A percentile compares a stretch with the other conserved stretches of the same genome.
These are phyloP conservation scores for Fragaria ananassa DNA, from an alignment of 306 rosid species.

Conservation along the genomic window DNA sequence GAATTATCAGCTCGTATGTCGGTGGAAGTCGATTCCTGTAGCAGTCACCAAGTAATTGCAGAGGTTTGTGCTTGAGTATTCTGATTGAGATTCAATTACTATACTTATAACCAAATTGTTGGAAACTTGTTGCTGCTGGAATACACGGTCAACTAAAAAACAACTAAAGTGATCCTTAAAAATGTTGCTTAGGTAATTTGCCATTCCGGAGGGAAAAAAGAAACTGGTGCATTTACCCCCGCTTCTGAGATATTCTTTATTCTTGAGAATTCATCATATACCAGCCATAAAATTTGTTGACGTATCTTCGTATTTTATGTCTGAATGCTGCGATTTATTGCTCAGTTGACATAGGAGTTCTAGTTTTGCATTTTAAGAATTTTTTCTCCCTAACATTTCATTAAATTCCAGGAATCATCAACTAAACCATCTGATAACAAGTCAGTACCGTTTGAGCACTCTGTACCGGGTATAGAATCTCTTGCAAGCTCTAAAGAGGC, in stretches of 20 bases:
- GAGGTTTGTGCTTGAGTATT: conserved; percentile 48
- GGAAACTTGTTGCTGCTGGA: neutral
- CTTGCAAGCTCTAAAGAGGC: conserved; percentile 62
- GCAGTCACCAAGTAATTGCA: conserved; percentile 32
- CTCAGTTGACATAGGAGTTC: neutral
- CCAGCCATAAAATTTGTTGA: neutral
- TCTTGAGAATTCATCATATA: neutral
- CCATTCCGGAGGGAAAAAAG: neutral
- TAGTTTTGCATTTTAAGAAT: conserved; percentile 7
- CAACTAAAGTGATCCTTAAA: neutral
- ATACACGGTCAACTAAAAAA: neutral
- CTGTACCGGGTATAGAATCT: conserved; percentile 50
- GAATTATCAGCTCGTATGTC: conserved; percentile 34
- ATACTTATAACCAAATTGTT: neutral
- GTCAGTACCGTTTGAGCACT: conserved; percentile 39
- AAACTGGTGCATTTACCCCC: neutral
- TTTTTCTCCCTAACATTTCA: conserved; percentile 23
- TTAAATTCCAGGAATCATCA: conserved; percentile 53
- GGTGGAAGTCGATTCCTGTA: conserved; percentile 23
- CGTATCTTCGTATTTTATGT: neutral
- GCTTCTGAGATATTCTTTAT: neutral
- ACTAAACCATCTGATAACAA: conserved; percentile 37
- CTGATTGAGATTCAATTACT: conserved; percentile 10
- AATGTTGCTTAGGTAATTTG: neutral
- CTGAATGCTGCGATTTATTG: conserved; percentile 4